Conservation (phyloP, 768 basidiomycete genomes). For the Saitozyma sp. region DNA sequence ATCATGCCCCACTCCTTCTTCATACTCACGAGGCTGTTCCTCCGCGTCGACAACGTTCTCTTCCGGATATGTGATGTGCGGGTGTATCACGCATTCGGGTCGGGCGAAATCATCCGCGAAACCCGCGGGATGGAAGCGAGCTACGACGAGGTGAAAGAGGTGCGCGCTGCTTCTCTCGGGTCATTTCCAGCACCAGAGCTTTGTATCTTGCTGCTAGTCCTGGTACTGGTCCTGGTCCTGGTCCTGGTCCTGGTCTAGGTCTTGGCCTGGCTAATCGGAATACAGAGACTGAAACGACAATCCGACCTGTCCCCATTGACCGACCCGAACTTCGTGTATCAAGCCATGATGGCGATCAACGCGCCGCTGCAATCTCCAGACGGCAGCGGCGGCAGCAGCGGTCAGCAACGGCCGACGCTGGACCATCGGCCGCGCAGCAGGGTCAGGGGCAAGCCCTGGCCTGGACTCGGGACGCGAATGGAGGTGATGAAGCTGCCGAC, state of each 20-base stretch:
- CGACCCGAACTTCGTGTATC: constrained; percentile 72
- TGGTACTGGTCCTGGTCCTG: too few relatives aligned
- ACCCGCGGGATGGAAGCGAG: constrained; percentile 86
- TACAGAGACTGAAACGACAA: constrained; percentile 41
- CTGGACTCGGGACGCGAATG: constrained; percentile 68
- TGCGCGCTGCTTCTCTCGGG: constrained; percentile 56
- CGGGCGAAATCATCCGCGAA: constrained; percentile 67
- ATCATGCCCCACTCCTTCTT: constrained; percentile 97
- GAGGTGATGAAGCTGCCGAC: constrained; percentile 57
- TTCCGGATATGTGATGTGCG: constrained; percentile 88
- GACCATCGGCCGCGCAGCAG: constrained; percentile 56
- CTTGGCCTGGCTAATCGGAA: too few relatives aligned
- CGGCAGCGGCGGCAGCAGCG: neutral
- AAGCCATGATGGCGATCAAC: constrained; percentile 27
- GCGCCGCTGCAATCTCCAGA: neutral
- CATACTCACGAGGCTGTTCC: constrained; percentile 82
- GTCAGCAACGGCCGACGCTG: neutral
- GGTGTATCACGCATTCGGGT: constrained; percentile 77
- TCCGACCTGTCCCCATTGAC: constrained; percentile 85
- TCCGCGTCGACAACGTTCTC: constrained; percentile 91
- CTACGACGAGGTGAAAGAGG: constrained; percentile 75
- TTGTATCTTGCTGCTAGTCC: neutral
- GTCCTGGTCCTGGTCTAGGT: neutral
- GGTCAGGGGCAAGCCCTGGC: constrained; percentile 76
- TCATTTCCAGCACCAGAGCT: constrained; percentile 56